Evolutionary conservation across 192 early-diverging fungal genomes (phyloP), one percentile per base, ranked within the genome.

Genomic region (Umbelopsis sp.): DNA sequence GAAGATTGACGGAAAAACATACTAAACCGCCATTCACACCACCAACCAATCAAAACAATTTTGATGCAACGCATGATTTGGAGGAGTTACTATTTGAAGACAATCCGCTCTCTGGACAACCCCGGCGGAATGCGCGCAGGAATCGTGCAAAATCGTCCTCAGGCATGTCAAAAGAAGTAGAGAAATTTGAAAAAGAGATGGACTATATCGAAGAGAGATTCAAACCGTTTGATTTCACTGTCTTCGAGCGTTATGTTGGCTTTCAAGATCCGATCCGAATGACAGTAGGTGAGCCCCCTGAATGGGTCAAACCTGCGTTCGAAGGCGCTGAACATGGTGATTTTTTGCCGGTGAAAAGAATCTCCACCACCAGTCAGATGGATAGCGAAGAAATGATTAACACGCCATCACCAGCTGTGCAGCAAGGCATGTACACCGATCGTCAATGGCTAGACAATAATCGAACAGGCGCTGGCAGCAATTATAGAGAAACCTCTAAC

Each of bases 1-100:
- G 74, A 3, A 48, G 71, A 37, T 53, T 86, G 1, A 83, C 86
- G 48, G 69, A 70, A 18, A 88, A 86, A 70, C 66, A 74, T 1
- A 12, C 78, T 20, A 75, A 72, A 10, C 86, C 86, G 18, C 73
- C 81, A 7, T 83, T 78, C 65, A 64, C 67, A 37, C 84, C 86
- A 9, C 70, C 87, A 12, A 77, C 81, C 55, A 92, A 95, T 72
- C 81, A 87, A 49, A 88, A 91, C 70, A 99, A 99, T 72, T 98
- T 97, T 80, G 97, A 99, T 82, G 92, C 92, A 15, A 94, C 93
- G 15, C 90, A 96, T 78, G 97, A 99, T 66, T 77, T 99, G 30
- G 97, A 99, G 67, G 96, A 99, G 69, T 83, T 98, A 37, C 80
- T 99, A 47, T 84, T 99, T 37, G 96, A 99, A 76, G 55, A 61